Conservation (phyloP, 352 stramenopile genomes). For the Elongisporangium prolatum region DNA sequence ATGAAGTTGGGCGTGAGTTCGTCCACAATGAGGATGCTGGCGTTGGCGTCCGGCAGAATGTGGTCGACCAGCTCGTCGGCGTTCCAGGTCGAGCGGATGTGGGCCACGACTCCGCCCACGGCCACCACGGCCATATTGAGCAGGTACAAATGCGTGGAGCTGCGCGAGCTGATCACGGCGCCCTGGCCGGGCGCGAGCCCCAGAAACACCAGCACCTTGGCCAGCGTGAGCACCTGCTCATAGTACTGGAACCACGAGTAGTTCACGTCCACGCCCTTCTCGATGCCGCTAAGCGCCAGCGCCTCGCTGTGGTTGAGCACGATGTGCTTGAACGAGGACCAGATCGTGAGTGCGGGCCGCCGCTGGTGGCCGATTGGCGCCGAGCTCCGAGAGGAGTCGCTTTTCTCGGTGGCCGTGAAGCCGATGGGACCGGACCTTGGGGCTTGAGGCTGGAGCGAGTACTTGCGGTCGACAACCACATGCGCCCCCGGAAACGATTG, state of each 20-base stretch:
- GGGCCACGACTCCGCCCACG: conserved; percentile 47
- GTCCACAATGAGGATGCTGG: conserved; percentile 61
- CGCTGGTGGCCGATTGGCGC: background rate
- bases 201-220: conserved; percentile 43
- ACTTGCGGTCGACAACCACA: background rate
- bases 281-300: background rate
- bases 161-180: conserved; percentile 42
- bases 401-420: background rate
- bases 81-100: conserved; percentile 55
- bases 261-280: background rate
- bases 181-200: conserved; percentile 55
- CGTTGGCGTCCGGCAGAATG: conserved; percentile 48
- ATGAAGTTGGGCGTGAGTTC: conserved; percentile 40
- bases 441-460: background rate
- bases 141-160: conserved; percentile 39
- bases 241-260: conserved; percentile 36
- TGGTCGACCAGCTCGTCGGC: conserved; percentile 37
- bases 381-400: background rate
- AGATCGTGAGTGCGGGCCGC: background rate
- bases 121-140: conserved; percentile 58
- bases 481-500: background rate
- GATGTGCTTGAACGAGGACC: background rate
- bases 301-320: background rate
- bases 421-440: background rate
- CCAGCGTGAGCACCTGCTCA: conserved; percentile 19